phyloP scores from a whole-genome alignment of 768 basidiomycete genomes.

The Phallus indusiatus region DNA sequence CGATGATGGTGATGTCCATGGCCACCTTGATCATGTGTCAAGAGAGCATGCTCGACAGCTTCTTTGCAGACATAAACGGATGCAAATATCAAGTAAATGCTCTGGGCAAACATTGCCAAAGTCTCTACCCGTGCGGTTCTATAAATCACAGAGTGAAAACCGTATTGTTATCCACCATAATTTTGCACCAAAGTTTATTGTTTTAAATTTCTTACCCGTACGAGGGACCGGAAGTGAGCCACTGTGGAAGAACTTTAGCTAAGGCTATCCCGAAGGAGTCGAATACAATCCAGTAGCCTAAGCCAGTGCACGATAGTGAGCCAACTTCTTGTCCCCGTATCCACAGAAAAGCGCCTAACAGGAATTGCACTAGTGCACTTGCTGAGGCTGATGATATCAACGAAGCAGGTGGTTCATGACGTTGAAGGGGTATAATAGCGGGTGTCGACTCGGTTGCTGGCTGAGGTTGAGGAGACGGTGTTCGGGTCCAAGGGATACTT shows the following conservation, averaged over 20 bases:
- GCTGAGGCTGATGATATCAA: constrained; percentile 13
- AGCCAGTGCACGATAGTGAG: constrained; percentile 79
- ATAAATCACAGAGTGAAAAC: too few relatives aligned
- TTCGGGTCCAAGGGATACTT: constrained; percentile 45
- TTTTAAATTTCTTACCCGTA: constrained; percentile 77
- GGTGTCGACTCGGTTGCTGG: too few relatives aligned
- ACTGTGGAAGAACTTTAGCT: constrained; percentile 35
- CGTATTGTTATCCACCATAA: constrained; percentile 8
- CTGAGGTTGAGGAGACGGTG: constrained; percentile 30
- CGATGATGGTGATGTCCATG: constrained; percentile 51
- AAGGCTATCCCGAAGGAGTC: constrained; percentile 77
- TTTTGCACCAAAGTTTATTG: too few relatives aligned
- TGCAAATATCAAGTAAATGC: constrained; percentile 89
- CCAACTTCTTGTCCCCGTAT: constrained; percentile 82
- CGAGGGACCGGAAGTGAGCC: constrained; percentile 26
- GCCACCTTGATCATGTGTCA: constrained; percentile 44
- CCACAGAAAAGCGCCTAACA: constrained; percentile 74
- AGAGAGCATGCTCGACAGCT: constrained; percentile 83
- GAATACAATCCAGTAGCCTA: constrained; percentile 96
- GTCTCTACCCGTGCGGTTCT: constrained; percentile 64
- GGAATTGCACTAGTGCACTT: constrained; percentile 38
- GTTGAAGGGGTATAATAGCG: too few relatives aligned
- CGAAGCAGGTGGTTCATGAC: too few relatives aligned
- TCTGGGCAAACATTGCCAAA: constrained; percentile 75
- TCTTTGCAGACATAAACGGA: constrained; percentile 97